phyloP scores from a whole-genome alignment of 306 rosid genomes.

The Lotus japonicus region DNA sequence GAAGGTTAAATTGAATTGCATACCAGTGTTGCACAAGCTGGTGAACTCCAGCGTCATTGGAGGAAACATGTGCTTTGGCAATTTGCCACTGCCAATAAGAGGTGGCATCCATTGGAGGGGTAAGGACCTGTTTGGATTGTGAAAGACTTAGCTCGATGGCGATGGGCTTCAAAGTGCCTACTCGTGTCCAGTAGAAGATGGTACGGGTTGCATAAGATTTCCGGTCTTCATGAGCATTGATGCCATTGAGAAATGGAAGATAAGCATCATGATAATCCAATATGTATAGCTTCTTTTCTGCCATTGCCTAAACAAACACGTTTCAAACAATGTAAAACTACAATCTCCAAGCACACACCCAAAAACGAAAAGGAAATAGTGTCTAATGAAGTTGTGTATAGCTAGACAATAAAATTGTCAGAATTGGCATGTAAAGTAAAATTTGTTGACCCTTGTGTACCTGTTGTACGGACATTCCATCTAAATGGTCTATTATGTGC shows the following conservation, averaged over 20 bases:
- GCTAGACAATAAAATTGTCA: background rate
- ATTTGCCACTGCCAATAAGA: conserved; percentile 37
- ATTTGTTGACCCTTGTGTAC: background rate
- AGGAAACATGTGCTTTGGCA: conserved; percentile 38
- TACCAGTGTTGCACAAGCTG: conserved; percentile 42
- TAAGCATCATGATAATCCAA: conserved; percentile 33
- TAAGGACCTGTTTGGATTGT: conserved; percentile 28
- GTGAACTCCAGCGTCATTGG: conserved; percentile 32
- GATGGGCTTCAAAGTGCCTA: conserved; percentile 32
- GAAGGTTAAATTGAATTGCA: background rate
- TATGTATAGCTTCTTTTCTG: conserved; percentile 25
- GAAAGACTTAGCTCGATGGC: conserved; percentile 34
- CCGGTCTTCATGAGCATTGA: conserved; percentile 23
- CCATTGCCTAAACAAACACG: conserved; percentile 24
- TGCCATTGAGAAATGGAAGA: conserved; percentile 30
- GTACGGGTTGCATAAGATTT: conserved; percentile 37
- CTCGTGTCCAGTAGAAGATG: conserved; percentile 13
- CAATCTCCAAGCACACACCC: background rate
- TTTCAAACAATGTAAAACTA: background rate
- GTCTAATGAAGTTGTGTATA: background rate
- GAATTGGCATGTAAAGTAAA: background rate
- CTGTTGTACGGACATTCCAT: conserved; percentile 38
- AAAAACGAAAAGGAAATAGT: background rate
- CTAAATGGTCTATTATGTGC: conserved; percentile 23
- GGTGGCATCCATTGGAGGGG: conserved; percentile 31